Conservation (phyloP, 1,284 basidiomycete genomes). For the Heterobasidion annosum region DNA sequence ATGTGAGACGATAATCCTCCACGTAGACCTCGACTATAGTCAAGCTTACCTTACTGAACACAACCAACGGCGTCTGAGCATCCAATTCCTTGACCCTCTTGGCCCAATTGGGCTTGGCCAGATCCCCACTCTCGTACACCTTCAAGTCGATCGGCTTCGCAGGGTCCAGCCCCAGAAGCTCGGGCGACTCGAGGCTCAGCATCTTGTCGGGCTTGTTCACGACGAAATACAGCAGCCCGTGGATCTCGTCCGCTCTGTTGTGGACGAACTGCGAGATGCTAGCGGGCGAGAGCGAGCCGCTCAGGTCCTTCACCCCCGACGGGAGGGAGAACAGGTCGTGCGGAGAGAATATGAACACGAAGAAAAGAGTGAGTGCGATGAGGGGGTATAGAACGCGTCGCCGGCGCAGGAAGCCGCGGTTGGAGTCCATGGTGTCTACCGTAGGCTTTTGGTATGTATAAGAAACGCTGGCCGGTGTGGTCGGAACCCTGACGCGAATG, state of each 20-base stretch:
- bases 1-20: background rate
- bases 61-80: slow-evolving; percentile 52
- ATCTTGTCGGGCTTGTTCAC: slow-evolving; percentile 28
- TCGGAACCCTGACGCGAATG: background rate
- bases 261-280: slow-evolving; percentile 9
- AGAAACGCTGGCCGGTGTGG: background rate
- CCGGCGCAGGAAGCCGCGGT: slow-evolving; percentile 17
- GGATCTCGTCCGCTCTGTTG: slow-evolving; percentile 39
- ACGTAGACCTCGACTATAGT: background rate
- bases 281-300: slow-evolving; percentile 15
- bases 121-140: slow-evolving; percentile 35
- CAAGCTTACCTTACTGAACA: slow-evolving; percentile 68
- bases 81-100: slow-evolving; percentile 34
- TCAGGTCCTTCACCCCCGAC: slow-evolving; percentile 7
- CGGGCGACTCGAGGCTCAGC: slow-evolving; percentile 23
- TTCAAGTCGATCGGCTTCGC: slow-evolving; percentile 35
- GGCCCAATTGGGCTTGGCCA: slow-evolving; percentile 32
- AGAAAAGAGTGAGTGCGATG: slow-evolving; percentile 18
- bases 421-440: background rate
- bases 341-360: slow-evolving; percentile 17
- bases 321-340: slow-evolving; percentile 24
- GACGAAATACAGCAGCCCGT: slow-evolving; percentile 56
- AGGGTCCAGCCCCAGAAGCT: slow-evolving; percentile 29
- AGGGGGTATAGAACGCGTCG: slow-evolving; percentile 31
- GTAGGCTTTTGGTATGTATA: background rate